Base-by-base conservation (phyloP, 2,329 filamentous ascomycete genomes). In the Colletotrichum graminicola region DNA sequence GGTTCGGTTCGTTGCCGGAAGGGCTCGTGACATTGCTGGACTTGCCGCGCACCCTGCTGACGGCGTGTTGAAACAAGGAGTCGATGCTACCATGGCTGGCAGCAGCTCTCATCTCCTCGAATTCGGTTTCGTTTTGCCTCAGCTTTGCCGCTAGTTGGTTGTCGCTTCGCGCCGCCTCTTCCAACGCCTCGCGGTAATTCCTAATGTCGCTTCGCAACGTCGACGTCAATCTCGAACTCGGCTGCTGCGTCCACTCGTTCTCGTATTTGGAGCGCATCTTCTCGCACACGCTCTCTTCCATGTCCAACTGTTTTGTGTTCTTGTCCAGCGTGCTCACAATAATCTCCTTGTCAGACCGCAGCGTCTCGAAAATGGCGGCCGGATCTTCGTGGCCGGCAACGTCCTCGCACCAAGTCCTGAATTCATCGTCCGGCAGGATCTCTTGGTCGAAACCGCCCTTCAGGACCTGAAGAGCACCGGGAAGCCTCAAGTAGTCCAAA, bases 191-290 rank as follows among this genome's bases (percentile, higher is more conserved):
- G 39, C 92, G 90, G 78, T 98, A 98, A 77, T 92, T 95, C 73
- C 92, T 88, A 64, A 98, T 92, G 78, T 99, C 96, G 70, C 90
- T 92, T 66, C 95, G 89, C 61, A 99, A 83, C 0, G 95, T 98
- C 5, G 93, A 91, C 1, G 95, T 99, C 51, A 99, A 87, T 67
- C 94, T 88, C 41, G 93, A 94, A 79, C 95, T 98, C 14, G 96
- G 96, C 78, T 99, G 96, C 77, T 99, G 96, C 23, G 94, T 97
- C 96, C 96, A 99, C 66, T 98, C 95, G 36, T 87, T 88, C 66
- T 95, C 95, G 79, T 98, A 98, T 80, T 99, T 99, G 16, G 94
- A 97, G 57, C 96, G 90, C 96, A 99, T 99, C 85, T 98, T 99
- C 81, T 99, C 96, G 80, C 96, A 99, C 0, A 98, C 94, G 67